These are phyloP conservation scores for Pelargonium exstipulatum DNA, from an alignment of 441 rosid genomes.

Conservation along the genomic window DNA sequence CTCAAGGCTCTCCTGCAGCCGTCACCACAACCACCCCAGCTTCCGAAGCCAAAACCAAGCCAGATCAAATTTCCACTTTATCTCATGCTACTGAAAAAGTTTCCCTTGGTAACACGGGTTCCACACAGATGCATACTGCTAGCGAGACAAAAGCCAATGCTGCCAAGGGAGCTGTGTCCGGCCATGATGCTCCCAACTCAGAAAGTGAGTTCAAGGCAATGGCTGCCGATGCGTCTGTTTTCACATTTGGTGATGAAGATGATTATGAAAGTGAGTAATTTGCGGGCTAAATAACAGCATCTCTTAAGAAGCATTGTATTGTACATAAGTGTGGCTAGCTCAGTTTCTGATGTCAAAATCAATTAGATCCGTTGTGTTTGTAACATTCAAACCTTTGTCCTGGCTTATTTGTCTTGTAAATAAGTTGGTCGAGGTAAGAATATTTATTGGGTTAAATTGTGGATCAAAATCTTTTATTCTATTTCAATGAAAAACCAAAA, in stretches of 20 bases:
- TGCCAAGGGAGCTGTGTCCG: conserved; percentile 23
- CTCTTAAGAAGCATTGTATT: conserved; percentile 23
- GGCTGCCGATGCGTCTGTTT: conserved; percentile 98
- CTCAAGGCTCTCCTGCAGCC: conserved; percentile 30
- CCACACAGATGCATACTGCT: conserved; percentile 23
- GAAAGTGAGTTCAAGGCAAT: conserved; percentile 85
- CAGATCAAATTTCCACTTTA: conserved; percentile 47
- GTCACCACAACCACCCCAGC: conserved; percentile 28
- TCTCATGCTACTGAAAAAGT: conserved; percentile 48
- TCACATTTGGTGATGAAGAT: conserved; percentile 83
- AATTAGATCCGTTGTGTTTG: conserved; percentile 22
- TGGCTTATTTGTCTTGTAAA: conserved; percentile 17
- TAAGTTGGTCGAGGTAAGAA: conserved; percentile 15
- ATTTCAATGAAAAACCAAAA: background rate
- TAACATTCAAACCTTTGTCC: conserved; percentile 21
- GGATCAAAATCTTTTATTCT: conserved; percentile 6
- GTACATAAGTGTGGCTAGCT: conserved; percentile 33
- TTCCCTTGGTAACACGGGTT: conserved; percentile 41
- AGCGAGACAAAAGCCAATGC: conserved; percentile 32
- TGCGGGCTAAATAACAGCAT: background rate
- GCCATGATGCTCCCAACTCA: conserved; percentile 29
- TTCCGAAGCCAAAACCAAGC: conserved; percentile 30
- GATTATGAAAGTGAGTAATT: conserved; percentile 81
- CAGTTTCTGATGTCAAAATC: background rate
- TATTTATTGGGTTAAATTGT: conserved; percentile 15